Base-by-base conservation (phyloP, 257 asterid genomes). In the Coffea eugenioides region DNA sequence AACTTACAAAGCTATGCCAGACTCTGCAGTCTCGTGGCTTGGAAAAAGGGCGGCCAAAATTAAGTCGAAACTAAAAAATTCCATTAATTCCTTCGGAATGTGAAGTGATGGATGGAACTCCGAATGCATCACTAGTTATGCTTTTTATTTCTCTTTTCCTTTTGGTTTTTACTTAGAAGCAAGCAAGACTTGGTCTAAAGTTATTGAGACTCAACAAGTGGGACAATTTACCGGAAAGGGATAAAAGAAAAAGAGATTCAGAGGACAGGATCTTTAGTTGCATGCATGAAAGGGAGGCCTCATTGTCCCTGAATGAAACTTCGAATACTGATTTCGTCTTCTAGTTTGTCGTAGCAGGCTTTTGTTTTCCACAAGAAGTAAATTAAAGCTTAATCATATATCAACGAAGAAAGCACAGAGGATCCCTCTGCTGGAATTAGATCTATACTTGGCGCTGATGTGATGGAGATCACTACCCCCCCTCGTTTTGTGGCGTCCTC, bases 1-100 rank as follows among this genome's bases (percentile, higher is more conserved):
- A 87, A 87, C 89, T 87, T 82, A 76, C 86, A 89, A 85, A 87
- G 86, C 70, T 79, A 69, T 77, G 84, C 67, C 76, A 80, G 81
- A 82, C 83, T 82, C 88, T 83, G 81, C 79, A 34, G 80, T 81
- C 90, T 85, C 80, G 75, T 81, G 82, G 82, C 77, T 71, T 31
- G 39, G 74, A 67, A 80, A 73, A 57, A 68, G 56, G 56, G 49
- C 23, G 16, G 52, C 2, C 52, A 66, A 46, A 20, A n/a, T 34
- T 2, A 18, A 36, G 13, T 36, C n/a, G 43, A 45, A n/a, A 66
- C 20, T 21, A n/a, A 64, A 14, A 54, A 20, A 4, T 39, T 39
- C 43, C 43, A 39, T 39, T 39, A 64, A 61, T 57, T 46, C 72
- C 65, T 75, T 76, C 62, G 57, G 59, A 69, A 66, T 36, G 56